Evolutionary conservation across 2,329 filamentous ascomycete genomes (phyloP), one percentile per base, ranked within the genome.

Genomic region (Atkinsonella hypoxylon): DNA sequence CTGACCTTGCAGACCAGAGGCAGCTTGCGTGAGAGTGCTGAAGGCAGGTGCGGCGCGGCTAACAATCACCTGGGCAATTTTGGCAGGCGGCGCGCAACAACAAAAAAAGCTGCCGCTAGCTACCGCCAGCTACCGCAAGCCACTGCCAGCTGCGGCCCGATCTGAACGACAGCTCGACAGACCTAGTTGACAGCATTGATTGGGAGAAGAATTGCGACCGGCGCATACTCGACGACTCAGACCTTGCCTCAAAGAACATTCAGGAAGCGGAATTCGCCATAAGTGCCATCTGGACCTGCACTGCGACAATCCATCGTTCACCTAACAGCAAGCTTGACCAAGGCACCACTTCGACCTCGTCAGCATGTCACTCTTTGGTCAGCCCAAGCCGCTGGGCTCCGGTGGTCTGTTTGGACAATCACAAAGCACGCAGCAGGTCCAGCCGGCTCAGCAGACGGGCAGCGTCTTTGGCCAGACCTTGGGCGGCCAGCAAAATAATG

Each of bases 331-430:
- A 52, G 45, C 53, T 55, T 36, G 11, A 55, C n/a, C 47, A 20
- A 34, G 45, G 50, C 52, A 45, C 26, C 42, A 43, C 13, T 1
- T 6, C 26, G 30, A 42, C 36, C 39, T n/a, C 49, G 18, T 45
- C 53, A 53, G 36, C 49, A 68, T 64, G 66, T 67, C 66, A 50
- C 56, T 71, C n/a, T 73, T 73, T 55, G 68, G 67, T 30, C 65
- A 68, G 53, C 36, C 66, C n/a, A 69, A 68, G 59, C 58, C 65
- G 39, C 55, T 65, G 32, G 56, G 56, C 53, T 61, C 56, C 6
- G 60, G 62, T 40, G 58, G 62, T 20, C 50, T 70, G 4, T 71
- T 72, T 45, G 68, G 66, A 48, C 66, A 70, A 54, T 59, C 66
- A 12, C 67, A 69, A 55, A 51, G 58, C n/a, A 55, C 57, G 9